Percentiles rank a stretch among this genome's conserved stretches.
Evolutionary conservation across 768 basidiomycete species (phyloP).

Genomic region (Nidularia sp.): DNA sequence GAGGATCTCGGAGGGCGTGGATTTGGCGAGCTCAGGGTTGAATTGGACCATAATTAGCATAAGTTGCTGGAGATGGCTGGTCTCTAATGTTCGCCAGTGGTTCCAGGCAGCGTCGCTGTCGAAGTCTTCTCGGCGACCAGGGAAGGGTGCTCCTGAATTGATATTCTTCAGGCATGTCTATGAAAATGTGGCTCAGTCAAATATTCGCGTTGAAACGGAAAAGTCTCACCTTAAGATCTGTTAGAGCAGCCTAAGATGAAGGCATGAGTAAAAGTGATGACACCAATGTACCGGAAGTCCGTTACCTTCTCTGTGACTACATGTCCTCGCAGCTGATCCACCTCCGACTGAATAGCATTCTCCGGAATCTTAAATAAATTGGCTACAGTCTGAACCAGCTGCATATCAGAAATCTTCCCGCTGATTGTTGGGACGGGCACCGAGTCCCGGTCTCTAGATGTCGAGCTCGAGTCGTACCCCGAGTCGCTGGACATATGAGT

Average conservation of each 20-base stretch:
- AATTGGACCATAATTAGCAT: conserved; percentile 83
- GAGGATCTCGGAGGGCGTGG: conserved; percentile 54
- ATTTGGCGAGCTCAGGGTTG: conserved; percentile 85
- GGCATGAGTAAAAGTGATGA: neutral
- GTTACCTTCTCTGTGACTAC: conserved; percentile 75
- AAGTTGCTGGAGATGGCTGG: conserved; percentile 79
- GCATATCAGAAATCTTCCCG: conserved; percentile 68
- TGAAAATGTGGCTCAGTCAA: conserved; percentile 2
- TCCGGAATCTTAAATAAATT: conserved; percentile 73
- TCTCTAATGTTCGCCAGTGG: conserved; percentile 80
- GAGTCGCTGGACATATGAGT: conserved; percentile 49
- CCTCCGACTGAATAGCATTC: conserved; percentile 64
- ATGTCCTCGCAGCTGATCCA: conserved; percentile 57
- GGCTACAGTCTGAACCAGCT: conserved; percentile 65
- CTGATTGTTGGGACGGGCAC: conserved; percentile 30
- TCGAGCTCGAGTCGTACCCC: conserved; percentile 61
- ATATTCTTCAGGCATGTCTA: conserved; percentile 92
- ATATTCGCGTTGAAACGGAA: neutral
- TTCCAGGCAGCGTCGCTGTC: conserved; percentile 78
- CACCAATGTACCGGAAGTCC: neutral
- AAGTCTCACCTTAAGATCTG: conserved; percentile 72
- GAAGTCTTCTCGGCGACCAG: conserved; percentile 86
- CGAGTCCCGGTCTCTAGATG: conserved; percentile 55
- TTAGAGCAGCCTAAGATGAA: conserved; percentile 64
- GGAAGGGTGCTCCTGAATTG: conserved; percentile 77